These are phyloP conservation scores for Aspergillus spinulosporus DNA, from an alignment of 2,329 filamentous ascomycete genomes.

Conservation along the genomic window DNA sequence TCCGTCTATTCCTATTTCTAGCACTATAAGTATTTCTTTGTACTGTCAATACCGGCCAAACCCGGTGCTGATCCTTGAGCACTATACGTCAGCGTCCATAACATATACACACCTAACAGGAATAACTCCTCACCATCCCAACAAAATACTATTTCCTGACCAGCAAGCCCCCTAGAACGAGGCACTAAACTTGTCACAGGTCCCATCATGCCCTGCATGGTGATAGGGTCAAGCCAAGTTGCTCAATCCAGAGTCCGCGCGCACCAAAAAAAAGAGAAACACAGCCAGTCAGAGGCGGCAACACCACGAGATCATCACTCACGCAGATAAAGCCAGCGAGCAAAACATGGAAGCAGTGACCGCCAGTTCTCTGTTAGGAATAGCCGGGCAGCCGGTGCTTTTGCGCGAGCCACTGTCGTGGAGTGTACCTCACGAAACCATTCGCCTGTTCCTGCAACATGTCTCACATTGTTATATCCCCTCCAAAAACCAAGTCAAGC, in stretches of 20 bases:
- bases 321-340: slow-evolving; percentile 6
- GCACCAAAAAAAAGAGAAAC: slow-evolving; percentile 21
- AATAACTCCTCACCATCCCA: slow-evolving; percentile 9
- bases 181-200: slow-evolving; percentile 1
- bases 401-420: slow-evolving; percentile 1
- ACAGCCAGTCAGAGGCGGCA: slow-evolving; percentile 19
- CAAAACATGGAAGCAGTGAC: slow-evolving; percentile 11
- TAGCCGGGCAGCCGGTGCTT: background rate
- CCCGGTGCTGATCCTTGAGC: background rate
- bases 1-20: background rate
- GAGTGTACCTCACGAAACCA: slow-evolving; percentile 6
- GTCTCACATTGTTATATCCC: slow-evolving; percentile 11
- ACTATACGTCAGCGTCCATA: background rate
- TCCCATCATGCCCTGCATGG: slow-evolving; percentile 5
- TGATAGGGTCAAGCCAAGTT: slow-evolving; percentile 13
- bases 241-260: slow-evolving; percentile 13
- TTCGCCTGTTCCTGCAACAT: slow-evolving; percentile 12
- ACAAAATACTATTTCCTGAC: background rate
- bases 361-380: slow-evolving; percentile 13
- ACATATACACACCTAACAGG: background rate
- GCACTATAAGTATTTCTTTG: background rate
- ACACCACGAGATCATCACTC: slow-evolving; percentile 13
- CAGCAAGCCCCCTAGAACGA: background rate
- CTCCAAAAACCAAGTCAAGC: slow-evolving; percentile 5
- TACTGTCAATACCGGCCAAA: background rate